Conservation (phyloP, 345 rosid genomes). For the Cochlearia excelsa region DNA sequence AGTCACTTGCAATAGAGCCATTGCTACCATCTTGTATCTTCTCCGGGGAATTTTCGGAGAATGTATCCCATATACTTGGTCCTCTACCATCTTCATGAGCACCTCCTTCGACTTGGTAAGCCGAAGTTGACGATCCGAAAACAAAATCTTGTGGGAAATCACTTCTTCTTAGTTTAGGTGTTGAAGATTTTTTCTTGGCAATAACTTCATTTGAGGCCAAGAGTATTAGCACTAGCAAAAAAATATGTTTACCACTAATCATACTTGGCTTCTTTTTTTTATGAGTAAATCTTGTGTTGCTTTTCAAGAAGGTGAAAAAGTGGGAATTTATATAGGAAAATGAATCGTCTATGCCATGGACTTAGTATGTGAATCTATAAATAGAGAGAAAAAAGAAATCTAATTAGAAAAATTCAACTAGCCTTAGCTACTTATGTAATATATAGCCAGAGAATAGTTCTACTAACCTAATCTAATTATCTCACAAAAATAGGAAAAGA, state of each 20-base stretch:
- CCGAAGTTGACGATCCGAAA: conserved; percentile 42
- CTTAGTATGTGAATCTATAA: background rate
- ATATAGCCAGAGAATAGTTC: too few relatives aligned
- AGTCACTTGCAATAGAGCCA: conserved; percentile 10
- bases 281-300: background rate
- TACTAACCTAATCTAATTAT: too few relatives aligned
- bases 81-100: conserved; percentile 52
- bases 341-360: background rate
- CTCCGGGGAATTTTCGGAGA: conserved; percentile 35
- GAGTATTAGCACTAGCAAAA: conserved; percentile 16
- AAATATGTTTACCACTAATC: conserved; percentile 14
- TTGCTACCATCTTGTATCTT: conserved; percentile 32
- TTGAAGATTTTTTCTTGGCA: conserved; percentile 22
- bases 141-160: conserved; percentile 40
- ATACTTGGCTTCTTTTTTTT: conserved; percentile 1
- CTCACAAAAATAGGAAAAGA: too few relatives aligned
- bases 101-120: conserved; percentile 47
- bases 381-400: background rate
- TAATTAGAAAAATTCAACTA: too few relatives aligned
- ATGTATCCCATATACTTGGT: conserved; percentile 47
- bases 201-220: conserved; percentile 22
- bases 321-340: background rate
- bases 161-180: conserved; percentile 20
- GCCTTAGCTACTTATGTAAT: too few relatives aligned
- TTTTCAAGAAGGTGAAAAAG: background rate